Base-by-base conservation (phyloP, 2,329 filamentous ascomycete genomes). In the Lachnellula suecica region DNA sequence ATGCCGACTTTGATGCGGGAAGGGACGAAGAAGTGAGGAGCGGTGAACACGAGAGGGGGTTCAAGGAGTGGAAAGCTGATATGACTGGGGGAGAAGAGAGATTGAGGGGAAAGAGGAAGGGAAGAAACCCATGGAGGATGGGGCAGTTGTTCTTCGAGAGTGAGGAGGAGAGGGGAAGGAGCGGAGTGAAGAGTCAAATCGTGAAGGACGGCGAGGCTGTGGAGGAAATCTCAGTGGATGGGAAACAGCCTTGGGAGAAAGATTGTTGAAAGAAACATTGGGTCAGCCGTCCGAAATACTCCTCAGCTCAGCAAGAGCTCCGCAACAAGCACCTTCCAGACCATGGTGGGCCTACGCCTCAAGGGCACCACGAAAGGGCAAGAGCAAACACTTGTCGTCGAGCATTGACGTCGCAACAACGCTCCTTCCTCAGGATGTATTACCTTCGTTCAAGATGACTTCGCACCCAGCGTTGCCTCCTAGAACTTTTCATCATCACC, bases 101-200 rank as follows among this genome's bases (percentile, higher is more conserved):
- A 4, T 47, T 71, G 51, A 60, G 54, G 34, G 54, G 51, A 25
- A 71, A 71, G 56, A 65, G 68, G 44, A 55, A 34, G 27, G 54
- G 19, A 17, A 63, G 69, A 45, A 66, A 70, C 54, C 56, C 34
- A 22, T 68, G 65, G 60, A 58, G 53, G n/a, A 60, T 61, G 4
- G 49, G 47, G 17, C 61, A 64, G 46, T 22, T 50, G 31, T 49
- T 52, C 57, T 58, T 57, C 63, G 51, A 54, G 24, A 56, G 49
- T 10, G 53, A 54, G 41, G 59, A 59, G 50, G 46, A 53, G 47
- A 57, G 53, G 44, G n/a, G 4, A 20, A 53, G 45, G 48, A 57
- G 55, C 46, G 51, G 58, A 11, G 56, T 63, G 8, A 44, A 22
- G 31, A 62, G 48, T 48, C 44, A 43, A 37, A 35, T 53, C 31